Conservation (phyloP, 805 yeast species). For the Candida insectorum region DNA sequence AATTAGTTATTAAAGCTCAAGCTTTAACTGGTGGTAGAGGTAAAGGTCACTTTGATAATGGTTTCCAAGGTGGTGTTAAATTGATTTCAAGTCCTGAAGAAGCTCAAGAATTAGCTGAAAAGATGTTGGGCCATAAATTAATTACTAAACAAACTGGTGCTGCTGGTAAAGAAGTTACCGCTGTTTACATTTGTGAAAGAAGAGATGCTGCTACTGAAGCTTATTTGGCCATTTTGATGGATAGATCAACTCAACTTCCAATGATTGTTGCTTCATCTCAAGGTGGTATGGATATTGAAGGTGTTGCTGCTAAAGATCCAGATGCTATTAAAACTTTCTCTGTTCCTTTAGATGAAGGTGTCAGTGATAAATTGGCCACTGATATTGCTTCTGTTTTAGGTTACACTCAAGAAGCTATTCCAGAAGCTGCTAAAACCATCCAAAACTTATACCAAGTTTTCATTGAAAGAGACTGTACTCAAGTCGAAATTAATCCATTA, state of each 20-base stretch:
- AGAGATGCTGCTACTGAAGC: constrained; percentile 94
- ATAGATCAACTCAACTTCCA: constrained; percentile 86
- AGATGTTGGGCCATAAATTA: constrained; percentile 89
- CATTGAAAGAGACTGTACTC: constrained; percentile 91
- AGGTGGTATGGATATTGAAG: constrained; percentile 99
- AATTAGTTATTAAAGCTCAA: constrained; percentile 95
- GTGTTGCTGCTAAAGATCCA: constrained; percentile 91
- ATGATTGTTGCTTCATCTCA: constrained; percentile 93
- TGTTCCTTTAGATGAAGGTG: constrained; percentile 73
- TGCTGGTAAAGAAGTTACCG: constrained; percentile 94
- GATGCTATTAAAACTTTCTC: constrained; percentile 86
- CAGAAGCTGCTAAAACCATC: constrained; percentile 85
- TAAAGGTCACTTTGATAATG: constrained; percentile 95
- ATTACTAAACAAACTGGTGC: constrained; percentile 98
- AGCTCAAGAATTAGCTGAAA: constrained; percentile 78
- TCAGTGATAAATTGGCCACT: constrained; percentile 70
- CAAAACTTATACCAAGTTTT: constrained; percentile 86
- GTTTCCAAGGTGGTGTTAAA: constrained; percentile 95
- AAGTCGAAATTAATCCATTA: constrained; percentile 97
- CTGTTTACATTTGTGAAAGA: constrained; percentile 93
- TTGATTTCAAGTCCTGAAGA: constrained; percentile 81
- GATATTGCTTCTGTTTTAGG: constrained; percentile 80
- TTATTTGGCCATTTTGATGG: constrained; percentile 90
- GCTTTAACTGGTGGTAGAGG: constrained; percentile 99
- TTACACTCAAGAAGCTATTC: constrained; percentile 70